These are phyloP conservation scores for Hanseniaspora taiwanica DNA, from an alignment of 805 yeast species.

Conservation along the genomic window DNA sequence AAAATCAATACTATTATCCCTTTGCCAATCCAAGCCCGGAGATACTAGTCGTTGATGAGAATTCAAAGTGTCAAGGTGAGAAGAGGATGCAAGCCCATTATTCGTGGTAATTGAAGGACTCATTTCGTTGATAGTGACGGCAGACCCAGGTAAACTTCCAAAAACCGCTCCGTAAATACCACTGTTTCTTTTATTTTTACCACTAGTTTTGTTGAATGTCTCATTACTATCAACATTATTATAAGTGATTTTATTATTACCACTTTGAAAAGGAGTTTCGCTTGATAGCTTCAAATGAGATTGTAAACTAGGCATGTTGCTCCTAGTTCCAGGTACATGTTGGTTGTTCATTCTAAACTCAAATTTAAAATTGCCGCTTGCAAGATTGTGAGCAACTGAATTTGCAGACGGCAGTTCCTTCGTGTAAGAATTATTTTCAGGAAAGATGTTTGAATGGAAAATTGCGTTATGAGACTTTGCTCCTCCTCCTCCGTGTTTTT, in stretches of 20 bases:
- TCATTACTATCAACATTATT: too few relatives aligned
- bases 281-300: not conserved
- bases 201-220: too few relatives aligned
- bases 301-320: not conserved
- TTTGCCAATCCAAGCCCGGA: not conserved
- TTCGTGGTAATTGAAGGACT: too few relatives aligned
- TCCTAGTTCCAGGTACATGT: slow-evolving; percentile 2
- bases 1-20: not conserved
- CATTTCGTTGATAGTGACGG: too few relatives aligned
- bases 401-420: not conserved
- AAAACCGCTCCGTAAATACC: too few relatives aligned
- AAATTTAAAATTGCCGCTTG: slow-evolving; percentile 20
- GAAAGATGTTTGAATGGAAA: not conserved
- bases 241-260: too few relatives aligned
- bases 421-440: not conserved
- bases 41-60: not conserved
- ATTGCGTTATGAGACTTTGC: not conserved
- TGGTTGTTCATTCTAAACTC: slow-evolving; percentile 13
- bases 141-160: too few relatives aligned
- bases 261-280: too few relatives aligned
- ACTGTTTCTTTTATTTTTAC: too few relatives aligned
- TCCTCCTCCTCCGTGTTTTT: not conserved
- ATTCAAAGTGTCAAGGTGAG: too few relatives aligned
- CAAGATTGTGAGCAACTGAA: slow-evolving; percentile 15
- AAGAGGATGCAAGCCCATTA: too few relatives aligned